phyloP scores from a whole-genome alignment of 2,329 filamentous ascomycete species.

The Fusarium euwallaceae region DNA sequence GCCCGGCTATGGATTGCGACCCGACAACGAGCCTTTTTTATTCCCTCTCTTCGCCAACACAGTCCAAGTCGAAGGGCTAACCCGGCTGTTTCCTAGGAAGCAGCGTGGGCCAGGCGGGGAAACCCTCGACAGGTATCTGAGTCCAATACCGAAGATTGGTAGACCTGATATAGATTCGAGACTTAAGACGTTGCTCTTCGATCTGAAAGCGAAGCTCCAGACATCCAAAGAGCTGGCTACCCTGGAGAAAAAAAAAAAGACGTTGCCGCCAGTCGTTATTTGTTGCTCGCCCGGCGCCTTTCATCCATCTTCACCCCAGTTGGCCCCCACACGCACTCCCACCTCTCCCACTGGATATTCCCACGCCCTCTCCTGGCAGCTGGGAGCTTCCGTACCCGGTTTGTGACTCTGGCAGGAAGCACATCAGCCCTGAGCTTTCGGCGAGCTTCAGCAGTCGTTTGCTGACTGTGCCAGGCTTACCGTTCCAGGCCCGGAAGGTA shows the following conservation, averaged over 20 bases:
- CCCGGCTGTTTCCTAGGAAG: neutral
- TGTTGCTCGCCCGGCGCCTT: neutral
- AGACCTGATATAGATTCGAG: slow-evolving; percentile 5
- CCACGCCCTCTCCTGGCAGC: slow-evolving; percentile 21
- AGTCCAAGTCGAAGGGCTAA: slow-evolving; percentile 10
- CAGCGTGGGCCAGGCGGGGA: neutral
- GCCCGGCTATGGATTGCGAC: slow-evolving; percentile 26
- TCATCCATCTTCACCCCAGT: neutral
- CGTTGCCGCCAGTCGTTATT: slow-evolving; percentile 5
- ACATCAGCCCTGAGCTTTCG: neutral
- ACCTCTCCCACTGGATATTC: slow-evolving; percentile 24
- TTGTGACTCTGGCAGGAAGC: neutral
- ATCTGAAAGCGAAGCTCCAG: neutral
- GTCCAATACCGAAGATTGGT: neutral
- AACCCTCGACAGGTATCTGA: neutral
- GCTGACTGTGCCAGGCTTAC: neutral
- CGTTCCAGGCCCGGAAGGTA: neutral
- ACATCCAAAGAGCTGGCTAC: neutral
- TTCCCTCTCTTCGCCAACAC: slow-evolving; percentile 17
- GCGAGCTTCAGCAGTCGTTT: neutral
- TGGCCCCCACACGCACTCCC: slow-evolving; percentile 25
- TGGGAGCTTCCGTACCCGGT: slow-evolving; percentile 16
- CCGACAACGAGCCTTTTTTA: slow-evolving; percentile 25
- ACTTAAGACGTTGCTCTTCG: neutral
- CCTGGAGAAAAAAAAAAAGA: slow-evolving; percentile 4